A percentile compares a stretch with the other conserved stretches of the same genome.
Conservation (phyloP, 148 eudicot species). For the Euryodendron excelsum region DNA sequence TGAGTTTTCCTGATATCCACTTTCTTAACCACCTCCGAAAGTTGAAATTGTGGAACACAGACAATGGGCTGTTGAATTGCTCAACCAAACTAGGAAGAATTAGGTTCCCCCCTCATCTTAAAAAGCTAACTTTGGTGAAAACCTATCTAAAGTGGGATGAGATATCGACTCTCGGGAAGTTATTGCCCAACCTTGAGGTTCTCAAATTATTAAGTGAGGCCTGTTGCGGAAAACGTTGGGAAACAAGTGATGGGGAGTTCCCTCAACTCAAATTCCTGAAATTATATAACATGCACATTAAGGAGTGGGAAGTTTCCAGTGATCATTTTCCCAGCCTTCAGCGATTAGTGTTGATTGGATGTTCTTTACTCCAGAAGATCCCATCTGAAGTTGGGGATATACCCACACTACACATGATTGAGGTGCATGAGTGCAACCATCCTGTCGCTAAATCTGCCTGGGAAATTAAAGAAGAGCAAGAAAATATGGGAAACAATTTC, state of each 20-base stretch:
- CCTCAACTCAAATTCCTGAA: not conserved
- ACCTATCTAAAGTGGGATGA: not conserved
- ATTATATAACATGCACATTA: not conserved
- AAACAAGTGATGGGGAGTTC: not conserved
- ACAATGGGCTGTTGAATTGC: too few relatives aligned
- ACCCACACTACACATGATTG: not conserved
- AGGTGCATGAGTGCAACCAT: not conserved
- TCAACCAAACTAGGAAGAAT: too few relatives aligned
- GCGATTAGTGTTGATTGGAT: not conserved
- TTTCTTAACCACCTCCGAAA: too few relatives aligned
- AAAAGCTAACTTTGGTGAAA: not conserved
- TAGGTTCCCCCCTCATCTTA: not conserved
- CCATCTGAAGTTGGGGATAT: not conserved
- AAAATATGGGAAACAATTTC: not conserved
- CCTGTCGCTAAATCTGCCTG: not conserved
- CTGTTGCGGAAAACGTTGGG: not conserved
- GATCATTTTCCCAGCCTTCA: not conserved
- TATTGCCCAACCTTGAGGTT: not conserved
- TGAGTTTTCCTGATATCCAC: too few relatives aligned
- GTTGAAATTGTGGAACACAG: too few relatives aligned
- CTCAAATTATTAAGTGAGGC: not conserved
- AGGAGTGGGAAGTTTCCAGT: not conserved
- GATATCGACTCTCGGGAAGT: not conserved
- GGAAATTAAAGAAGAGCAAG: not conserved
- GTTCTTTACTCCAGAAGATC: not conserved